Evolutionary conservation across 2,329 filamentous ascomycete genomes (phyloP), one percentile per base, ranked within the genome.

Genomic region (Arachnomyces sp.): DNA sequence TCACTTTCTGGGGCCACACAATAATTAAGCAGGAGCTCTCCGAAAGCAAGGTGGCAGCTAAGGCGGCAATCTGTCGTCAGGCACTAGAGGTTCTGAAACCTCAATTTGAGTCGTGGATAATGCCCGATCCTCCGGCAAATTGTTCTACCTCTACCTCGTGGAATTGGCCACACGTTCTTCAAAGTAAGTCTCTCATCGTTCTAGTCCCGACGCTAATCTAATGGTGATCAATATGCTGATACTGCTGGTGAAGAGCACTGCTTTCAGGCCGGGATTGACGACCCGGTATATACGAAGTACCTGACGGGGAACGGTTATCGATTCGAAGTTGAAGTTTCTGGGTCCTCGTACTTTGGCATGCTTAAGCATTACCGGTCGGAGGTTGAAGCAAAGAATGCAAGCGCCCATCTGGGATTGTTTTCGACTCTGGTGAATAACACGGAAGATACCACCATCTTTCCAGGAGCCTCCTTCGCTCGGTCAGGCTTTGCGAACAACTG

Each of bases 1-100:
- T 65, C 12, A 54, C 50, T 0, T 43, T 63, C 28, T 61, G 54
- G 36, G 58, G 54, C 6, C 44, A 52, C 25, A 60, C 53, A 1
- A 42, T 57, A n/a, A 31, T 48, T 7, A 42, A 38, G 11, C 18
- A 40, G 3, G 42, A 49, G 5, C 13, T 18, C 2, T 47, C 42
- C 14, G 28, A 42, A 3, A 45, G 47, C 8, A 43, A 47, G 5
- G 35, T 41, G 4, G 42, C 38, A 18, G 57, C 53, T 4, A 57
- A 51, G 17, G 49, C 53, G 3, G 45, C 48, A 11, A 48, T 48
- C 4, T 62, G 53, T 34, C 52, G 51, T n/a, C 49, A 45, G 18
- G 57, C 54, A 17, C 41, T 64, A 32, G 43, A 44, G 1, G 44
- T 43, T 6, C 21, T 64, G n/a, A 51, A 48, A 17, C 17, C 28